phyloP scores from a whole-genome alignment of 83 land plant species.

The Picea engelmannii region DNA sequence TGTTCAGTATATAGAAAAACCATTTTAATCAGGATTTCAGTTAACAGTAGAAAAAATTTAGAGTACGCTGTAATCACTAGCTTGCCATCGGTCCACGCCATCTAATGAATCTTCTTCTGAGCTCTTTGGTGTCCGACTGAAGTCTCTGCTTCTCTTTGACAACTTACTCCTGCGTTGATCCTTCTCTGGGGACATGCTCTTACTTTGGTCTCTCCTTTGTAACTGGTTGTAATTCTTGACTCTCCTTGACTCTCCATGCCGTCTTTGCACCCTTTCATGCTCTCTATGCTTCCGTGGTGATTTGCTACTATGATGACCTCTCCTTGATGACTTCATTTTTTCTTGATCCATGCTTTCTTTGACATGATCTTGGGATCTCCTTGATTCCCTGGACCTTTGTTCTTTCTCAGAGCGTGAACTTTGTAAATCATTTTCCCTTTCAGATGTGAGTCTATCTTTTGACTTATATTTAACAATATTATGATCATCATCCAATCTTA shows the following conservation, averaged over 20 bases:
- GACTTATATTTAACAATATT: not conserved
- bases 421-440: not conserved
- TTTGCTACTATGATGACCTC: not conserved
- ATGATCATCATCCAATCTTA: not conserved
- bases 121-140: slow-evolving; percentile 10
- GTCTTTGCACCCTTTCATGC: not conserved
- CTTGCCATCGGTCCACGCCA: slow-evolving; percentile 13
- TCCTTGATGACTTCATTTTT: slow-evolving; percentile 8
- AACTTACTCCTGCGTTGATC: not conserved
- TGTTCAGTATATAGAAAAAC: not conserved
- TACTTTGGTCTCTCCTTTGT: not conserved
- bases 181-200: not conserved
- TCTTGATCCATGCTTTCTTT: not conserved
- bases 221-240: not conserved
- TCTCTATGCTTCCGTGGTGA: not conserved
- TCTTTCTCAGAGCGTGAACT: not conserved
- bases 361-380: not conserved
- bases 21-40: not conserved
- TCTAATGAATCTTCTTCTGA: slow-evolving; percentile 10
- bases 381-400: not conserved
- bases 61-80: not conserved
- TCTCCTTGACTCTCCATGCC: not conserved
- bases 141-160: not conserved
- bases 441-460: not conserved
- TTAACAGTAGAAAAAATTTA: not conserved